Percentiles rank a stretch among this genome's conserved stretches.
Evolutionary conservation across 345 rosid species (phyloP).

Genomic region (Eutrema japonicum): DNA sequence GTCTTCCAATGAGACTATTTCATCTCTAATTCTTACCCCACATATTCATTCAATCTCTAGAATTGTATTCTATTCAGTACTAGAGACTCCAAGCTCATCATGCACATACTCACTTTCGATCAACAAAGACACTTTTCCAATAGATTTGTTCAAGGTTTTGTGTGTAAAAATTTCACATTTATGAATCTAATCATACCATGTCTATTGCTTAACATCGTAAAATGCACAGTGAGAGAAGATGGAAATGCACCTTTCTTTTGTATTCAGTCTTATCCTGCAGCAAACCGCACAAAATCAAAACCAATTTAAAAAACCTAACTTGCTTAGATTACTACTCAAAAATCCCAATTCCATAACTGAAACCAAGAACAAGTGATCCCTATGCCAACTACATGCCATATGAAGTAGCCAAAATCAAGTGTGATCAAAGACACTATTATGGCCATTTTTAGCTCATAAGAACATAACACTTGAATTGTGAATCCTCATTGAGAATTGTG

Average conservation of each 20-base stretch:
- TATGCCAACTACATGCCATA: slow-evolving; percentile 1
- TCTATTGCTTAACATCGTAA: background rate
- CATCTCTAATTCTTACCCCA: too few species aligned
- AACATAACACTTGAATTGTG: background rate
- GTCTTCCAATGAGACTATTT: too few species aligned
- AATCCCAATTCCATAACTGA: too few species aligned
- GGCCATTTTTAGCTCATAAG: background rate
- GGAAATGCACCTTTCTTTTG: slow-evolving; percentile 3
- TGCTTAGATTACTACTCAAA: background rate
- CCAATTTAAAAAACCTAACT: background rate
- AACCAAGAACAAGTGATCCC: too few species aligned
- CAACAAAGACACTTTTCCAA: background rate
- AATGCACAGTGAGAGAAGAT: background rate
- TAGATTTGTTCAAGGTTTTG: background rate
- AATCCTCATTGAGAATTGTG: slow-evolving; percentile 26
- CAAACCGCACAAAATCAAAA: too few species aligned
- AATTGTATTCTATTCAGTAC: too few species aligned
- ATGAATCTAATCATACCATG: background rate
- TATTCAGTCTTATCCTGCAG: slow-evolving; percentile 29
- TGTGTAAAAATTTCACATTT: background rate
- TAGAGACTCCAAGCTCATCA: too few species aligned
- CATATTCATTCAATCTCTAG: too few species aligned
- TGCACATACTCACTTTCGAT: background rate
- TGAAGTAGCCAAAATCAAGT: too few species aligned
- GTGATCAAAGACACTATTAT: background rate